Evolutionary conservation across 2,329 filamentous ascomycete genomes (phyloP), one percentile per base, ranked within the genome.

Genomic region (Sphaerostilbella broomeana): DNA sequence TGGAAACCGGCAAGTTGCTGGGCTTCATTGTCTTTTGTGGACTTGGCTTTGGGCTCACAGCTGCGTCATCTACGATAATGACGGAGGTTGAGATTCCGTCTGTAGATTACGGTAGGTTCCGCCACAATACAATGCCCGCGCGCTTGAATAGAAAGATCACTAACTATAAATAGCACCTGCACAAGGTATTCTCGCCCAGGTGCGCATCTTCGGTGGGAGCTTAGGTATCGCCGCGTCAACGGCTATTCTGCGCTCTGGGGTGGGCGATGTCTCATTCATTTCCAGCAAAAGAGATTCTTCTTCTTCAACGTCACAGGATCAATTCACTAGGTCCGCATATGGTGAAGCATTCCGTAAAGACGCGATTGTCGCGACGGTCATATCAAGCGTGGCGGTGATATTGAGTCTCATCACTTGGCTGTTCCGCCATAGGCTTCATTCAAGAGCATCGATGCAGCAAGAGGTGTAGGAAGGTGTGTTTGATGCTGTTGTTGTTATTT

Each of bases 161-260:
- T 13, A 13, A 12, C 6, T 20, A 11, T 28, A n/a, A 13, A 28
- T 28, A 74, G 71, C 71, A 10, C 58, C 69, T 9, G 69, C 71
- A 0, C 73, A 77, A 46, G 73, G 70, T 1, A 67, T 76, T 26
- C 50, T 75, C 10, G 67, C 72, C 0, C 71, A 76, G 40, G 54
- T 66, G 17, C 64, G 72, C 21, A 65, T 76, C 16, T 57, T 75
- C 1, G 73, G 73, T 4, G 72, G 73, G 5, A 74, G 71, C 41
- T 57, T 76, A 19, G 73, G 73, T 3, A 73, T 77, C 37, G 69
- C 73, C 3, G 62, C 67, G 2, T 75, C 70, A 15, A 68, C 72
- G 1, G 67, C 68, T 12, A 60, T 75, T 12, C 49, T 73, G 48
- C 29, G 57, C 44, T 35, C 59, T 50, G 48, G 58, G 56, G 28